Evolutionary conservation across 2,329 filamentous ascomycete genomes (phyloP), one percentile per base, ranked within the genome.

Genomic region (Fusarium sublunatum): DNA sequence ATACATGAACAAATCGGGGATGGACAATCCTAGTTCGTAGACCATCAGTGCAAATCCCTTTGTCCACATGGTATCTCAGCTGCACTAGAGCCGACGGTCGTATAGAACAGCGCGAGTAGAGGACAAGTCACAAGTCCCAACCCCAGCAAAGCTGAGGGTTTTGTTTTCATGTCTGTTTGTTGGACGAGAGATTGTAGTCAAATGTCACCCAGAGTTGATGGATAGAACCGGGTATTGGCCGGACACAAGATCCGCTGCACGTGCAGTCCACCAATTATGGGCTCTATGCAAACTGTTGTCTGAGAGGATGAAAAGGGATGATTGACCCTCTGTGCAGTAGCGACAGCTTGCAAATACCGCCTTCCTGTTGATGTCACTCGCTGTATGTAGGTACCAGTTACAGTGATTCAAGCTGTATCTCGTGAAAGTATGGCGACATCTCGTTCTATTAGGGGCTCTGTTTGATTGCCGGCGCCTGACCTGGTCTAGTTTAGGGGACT

Each of bases 11-110:
- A 63, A 57, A 58, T 53, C 38, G 52, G 53, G 67, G 61, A 71
- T 64, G 65, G 68, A 64, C 69, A 62, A 71, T 72, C 69, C 70
- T 54, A 48, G 70, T 44, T 55, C 58, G 46, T 56, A 51, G 51
- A 40, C 44, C 52, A 25, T 67, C 51, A 48, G 54, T 48, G 56
- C 53, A 56, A 50, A 38, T 47, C 60, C 64, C 61, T 19, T 19
- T 68, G 64, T 51, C 48, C 42, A 48, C 44, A 43, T 53, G 46
- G 43, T 43, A 41, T 51, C 36, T 45, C 48, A 56, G 47, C 49
- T 52, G 40, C 35, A 32, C 44, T 28, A 50, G 45, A 53, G 53
- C 49, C 45, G 35, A 36, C 13, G 22, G 40, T 54, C 52, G 44
- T 50, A 42, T 53, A 43, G 46, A 42, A 49, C 39, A 40, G 53